Evolutionary conservation across 2,329 filamentous ascomycete species (phyloP).

Genomic region (Botryosphaeria dothidea): DNA sequence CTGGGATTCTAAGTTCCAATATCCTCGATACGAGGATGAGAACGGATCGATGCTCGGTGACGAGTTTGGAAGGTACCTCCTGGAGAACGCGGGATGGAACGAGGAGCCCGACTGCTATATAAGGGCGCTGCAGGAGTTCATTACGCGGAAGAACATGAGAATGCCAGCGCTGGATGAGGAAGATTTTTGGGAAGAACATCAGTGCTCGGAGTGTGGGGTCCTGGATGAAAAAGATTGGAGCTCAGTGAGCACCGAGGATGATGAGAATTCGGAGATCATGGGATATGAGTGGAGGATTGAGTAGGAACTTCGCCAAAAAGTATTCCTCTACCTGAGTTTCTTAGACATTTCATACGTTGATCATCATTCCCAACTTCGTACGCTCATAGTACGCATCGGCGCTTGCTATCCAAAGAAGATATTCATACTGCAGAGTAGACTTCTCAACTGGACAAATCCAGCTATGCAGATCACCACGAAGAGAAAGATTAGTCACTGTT

Average conservation of each 20-base stretch:
- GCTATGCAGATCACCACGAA: too few species aligned
- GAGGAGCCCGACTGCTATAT: not conserved
- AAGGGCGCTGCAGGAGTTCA: not conserved
- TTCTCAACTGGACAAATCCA: too few species aligned
- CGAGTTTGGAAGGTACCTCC: not conserved
- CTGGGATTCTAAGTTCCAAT: not conserved
- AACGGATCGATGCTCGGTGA: not conserved
- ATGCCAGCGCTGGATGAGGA: not conserved
- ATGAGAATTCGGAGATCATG: too few species aligned
- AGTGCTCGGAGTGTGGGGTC: not conserved
- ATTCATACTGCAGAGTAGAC: too few species aligned
- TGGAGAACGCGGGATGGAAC: not conserved
- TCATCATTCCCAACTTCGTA: too few species aligned
- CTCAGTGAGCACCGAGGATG: not conserved
- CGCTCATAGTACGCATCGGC: too few species aligned
- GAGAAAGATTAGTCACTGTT: too few species aligned
- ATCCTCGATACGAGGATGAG: not conserved
- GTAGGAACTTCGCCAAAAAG: too few species aligned
- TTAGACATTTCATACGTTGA: too few species aligned
- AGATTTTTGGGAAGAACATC: not conserved
- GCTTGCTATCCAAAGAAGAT: too few species aligned
- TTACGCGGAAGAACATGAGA: not conserved
- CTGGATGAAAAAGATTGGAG: not conserved
- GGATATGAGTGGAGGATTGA: too few species aligned
- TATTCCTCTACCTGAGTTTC: too few species aligned